phyloP scores from a whole-genome alignment of 306 rosid genomes.

The Quercus glauca region DNA sequence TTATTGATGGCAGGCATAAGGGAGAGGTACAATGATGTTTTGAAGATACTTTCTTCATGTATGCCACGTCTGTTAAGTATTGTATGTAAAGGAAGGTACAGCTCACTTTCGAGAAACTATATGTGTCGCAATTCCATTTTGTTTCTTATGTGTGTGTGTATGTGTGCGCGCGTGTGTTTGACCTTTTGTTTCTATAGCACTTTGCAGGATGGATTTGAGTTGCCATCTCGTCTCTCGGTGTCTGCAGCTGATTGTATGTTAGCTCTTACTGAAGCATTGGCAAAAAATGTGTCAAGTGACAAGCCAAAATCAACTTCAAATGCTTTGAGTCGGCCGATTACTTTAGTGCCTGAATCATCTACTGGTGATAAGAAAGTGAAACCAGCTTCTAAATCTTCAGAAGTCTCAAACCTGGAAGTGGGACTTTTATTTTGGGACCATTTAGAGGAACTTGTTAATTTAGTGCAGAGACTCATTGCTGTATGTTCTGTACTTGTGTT shows the following conservation, averaged over 20 bases:
- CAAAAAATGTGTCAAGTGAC: constrained; percentile 39
- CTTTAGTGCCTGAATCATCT: constrained; percentile 27
- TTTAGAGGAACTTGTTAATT: constrained; percentile 52
- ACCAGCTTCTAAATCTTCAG: constrained; percentile 35
- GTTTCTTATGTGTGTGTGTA: background rate
- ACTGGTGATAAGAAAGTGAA: constrained; percentile 41
- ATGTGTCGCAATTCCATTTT: background rate
- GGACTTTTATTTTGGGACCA: constrained; percentile 65
- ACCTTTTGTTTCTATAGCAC: constrained; percentile 44
- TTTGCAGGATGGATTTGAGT: constrained; percentile 78
- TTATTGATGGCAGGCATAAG: constrained; percentile 51
- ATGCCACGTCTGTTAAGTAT: constrained; percentile 45
- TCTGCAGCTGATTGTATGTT: constrained; percentile 84
- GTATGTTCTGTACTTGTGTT: constrained; percentile 43
- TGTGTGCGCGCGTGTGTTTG: background rate
- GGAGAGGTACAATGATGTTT: constrained; percentile 54
- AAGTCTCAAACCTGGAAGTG: constrained; percentile 39
- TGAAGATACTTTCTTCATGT: constrained; percentile 54
- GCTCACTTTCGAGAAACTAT: background rate
- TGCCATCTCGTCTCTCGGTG: constrained; percentile 88
- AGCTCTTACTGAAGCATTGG: constrained; percentile 60
- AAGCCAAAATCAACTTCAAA: constrained; percentile 36
- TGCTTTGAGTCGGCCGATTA: constrained; percentile 34
- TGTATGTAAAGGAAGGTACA: constrained; percentile 69
- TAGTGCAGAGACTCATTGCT: constrained; percentile 68